Base-by-base conservation (phyloP, 1,284 basidiomycete genomes). In the Fomes fomentarius region DNA sequence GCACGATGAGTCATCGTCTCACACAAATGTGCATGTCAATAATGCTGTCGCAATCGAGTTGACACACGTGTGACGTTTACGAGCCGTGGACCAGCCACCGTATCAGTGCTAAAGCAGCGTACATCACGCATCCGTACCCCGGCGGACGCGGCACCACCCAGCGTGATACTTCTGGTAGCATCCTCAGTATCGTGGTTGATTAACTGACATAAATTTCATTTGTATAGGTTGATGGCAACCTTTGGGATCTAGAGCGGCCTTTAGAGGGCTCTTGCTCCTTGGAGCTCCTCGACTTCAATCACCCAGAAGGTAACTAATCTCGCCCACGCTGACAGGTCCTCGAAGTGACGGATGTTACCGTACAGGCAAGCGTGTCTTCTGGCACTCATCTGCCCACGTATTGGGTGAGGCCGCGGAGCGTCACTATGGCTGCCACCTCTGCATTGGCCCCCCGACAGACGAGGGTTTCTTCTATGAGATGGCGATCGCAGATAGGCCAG, bases 401-500 rank as follows among this genome's bases (percentile, higher is more conserved):
- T 82, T 99, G n/a, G 97, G 97, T 48, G 97, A 99, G 76, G 93
- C 97, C 41, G 88, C 94, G 40, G 97, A 99, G 73, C 84, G 93
- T 56, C 94, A 97, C 73, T 98, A 98, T 71, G 96, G 96, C 39
- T 98, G 96, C 73, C 95, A 98, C 76, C 81, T 99, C 17, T 98
- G 96, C 70, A 89, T 98, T 64, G 97, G 97, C 14, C 97, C 97
- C 19, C 97, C 97, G 19, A 96, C 94, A 3, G 95, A 98, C 39
- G 96, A 99, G 26, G 97, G 97, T 14, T 99, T 99, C 83, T 99
- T 97, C 83, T 99, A 99, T 72, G 97, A 99, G 73, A 99, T 99
- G 97, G 84, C 82, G 7, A 91, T 89, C 52, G 75, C 84, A 35
- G 85, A 91, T 50, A 77, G 92, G 65, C 83, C 87, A 21, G 87